Base-by-base conservation (phyloP, 441 rosid species). In the Isatis lusitanica region DNA sequence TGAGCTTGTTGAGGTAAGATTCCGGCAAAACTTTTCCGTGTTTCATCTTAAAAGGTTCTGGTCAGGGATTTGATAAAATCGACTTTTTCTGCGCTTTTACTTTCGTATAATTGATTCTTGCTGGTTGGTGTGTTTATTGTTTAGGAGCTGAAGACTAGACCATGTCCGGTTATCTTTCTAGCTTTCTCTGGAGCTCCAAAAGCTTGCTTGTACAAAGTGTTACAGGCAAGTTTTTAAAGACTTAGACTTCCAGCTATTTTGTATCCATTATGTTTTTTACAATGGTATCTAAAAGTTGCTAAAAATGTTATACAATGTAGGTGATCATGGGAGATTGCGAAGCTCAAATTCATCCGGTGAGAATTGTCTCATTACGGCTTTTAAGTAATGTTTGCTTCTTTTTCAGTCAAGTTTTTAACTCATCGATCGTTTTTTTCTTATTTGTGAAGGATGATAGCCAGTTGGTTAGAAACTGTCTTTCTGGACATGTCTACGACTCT, bases 401-500 rank as follows among this genome's bases (percentile, higher is more conserved):
- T 3, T 5, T 44, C 2, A 24, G 39, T 35, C n/a, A n/a, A n/a
- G n/a, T n/a, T 44, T n/a, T 66, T 2, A 30, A 33, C 70, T 75
- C 39, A 63, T 46, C 24, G 0, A 15, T 13, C 1, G 13, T 58
- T 51, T 77, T 21, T 39, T 11, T 16, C 11, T 4, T 24, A 30
- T 51, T 75, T 75, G 38, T 75, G 73, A 77, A 94, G 98, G 91
- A 83, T 67, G 92, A 81, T 73, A 81, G 81, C 74, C 86, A 80
- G 66, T 76, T 89, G 80, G 83, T 92, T 68, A 85, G 91, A 67
- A 83, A 66, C 78, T 94, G 98, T 80, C 68, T 92, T 53, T 87
- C 85, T 76, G 98, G 97, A 71, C 91, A 90, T 68, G 84, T 92
- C 66, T 94, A 89, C 40, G 98, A 94, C 78, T 94, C 97, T 68